Conservation (phyloP, 768 basidiomycete genomes). For the Phanerochaete sordida region DNA sequence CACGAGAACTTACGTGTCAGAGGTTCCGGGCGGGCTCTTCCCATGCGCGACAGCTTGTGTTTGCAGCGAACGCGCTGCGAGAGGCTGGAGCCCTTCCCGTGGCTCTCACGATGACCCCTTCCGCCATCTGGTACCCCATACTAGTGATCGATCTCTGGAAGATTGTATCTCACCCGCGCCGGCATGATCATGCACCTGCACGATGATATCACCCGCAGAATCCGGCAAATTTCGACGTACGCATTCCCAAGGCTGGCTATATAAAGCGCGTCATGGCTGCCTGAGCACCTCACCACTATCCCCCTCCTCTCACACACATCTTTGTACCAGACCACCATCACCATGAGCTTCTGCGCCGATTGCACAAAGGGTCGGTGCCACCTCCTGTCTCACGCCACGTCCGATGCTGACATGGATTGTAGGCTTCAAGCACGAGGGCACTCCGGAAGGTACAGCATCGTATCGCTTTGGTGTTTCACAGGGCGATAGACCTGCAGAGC, state of each 20-base stretch:
- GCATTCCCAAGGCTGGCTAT: background rate
- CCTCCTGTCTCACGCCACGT: background rate
- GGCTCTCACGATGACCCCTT: no score
- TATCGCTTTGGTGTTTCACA: no score
- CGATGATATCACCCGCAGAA: background rate
- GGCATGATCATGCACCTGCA: background rate
- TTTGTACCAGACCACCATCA: background rate
- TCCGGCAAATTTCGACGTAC: background rate
- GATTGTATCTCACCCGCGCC: background rate
- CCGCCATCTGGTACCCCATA: no score
- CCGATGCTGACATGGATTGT: background rate
- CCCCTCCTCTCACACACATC: background rate
- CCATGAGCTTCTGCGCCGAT: conserved; percentile 12
- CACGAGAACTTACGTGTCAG: no score
- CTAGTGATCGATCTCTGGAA: no score
- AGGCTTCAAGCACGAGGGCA: conserved; percentile 35
- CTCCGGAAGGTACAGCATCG: conserved; percentile 27
- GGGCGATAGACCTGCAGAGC: no score
- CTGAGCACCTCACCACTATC: background rate
- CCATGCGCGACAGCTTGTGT: no score
- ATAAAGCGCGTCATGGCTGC: background rate
- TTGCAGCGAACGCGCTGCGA: no score
- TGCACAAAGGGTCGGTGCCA: conserved; percentile 5
- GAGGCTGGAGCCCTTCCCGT: no score
- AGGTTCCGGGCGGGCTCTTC: no score